A percentile compares a stretch with the other conserved stretches of the same genome.
Conservation (phyloP, 768 basidiomycete species). For the Mycena leptocephala region DNA sequence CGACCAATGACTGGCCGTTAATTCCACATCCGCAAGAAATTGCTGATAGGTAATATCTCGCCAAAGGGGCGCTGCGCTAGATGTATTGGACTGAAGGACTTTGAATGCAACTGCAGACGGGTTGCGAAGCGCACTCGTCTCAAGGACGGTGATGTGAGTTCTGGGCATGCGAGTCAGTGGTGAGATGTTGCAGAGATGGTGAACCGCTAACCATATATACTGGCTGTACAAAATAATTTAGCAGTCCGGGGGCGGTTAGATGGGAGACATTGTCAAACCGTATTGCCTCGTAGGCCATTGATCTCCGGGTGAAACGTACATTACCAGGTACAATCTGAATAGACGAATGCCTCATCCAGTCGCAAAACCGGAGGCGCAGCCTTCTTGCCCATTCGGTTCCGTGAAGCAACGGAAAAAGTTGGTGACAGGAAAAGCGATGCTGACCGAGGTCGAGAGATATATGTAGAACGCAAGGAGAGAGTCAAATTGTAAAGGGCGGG, state of each 20-base stretch:
- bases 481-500: not conserved
- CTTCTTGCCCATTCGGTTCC: constrained; percentile 12
- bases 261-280: constrained; percentile 31
- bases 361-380: constrained; percentile 12
- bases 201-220: constrained; percentile 34
- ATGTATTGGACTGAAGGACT: constrained; percentile 66
- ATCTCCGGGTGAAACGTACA: constrained; percentile 39
- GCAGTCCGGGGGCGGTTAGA: constrained; percentile 31
- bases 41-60: constrained; percentile 73
- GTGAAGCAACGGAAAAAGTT: constrained; percentile 5
- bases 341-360: constrained; percentile 31
- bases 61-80: constrained; percentile 68
- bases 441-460: not conserved
- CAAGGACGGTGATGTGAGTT: constrained; percentile 78
- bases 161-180: constrained; percentile 53
- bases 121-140: constrained; percentile 66
- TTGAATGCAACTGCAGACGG: constrained; percentile 73
- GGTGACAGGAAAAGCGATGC: constrained; percentile 36
- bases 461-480: not conserved
- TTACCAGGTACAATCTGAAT: constrained; percentile 29
- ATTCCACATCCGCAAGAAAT: constrained; percentile 78
- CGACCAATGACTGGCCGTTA: constrained; percentile 77
- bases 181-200: constrained; percentile 27
- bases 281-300: constrained; percentile 34
- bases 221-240: constrained; percentile 24